Conservation (phyloP, 176 grass and related monocot genomes). For the Aegilops tauschii region DNA sequence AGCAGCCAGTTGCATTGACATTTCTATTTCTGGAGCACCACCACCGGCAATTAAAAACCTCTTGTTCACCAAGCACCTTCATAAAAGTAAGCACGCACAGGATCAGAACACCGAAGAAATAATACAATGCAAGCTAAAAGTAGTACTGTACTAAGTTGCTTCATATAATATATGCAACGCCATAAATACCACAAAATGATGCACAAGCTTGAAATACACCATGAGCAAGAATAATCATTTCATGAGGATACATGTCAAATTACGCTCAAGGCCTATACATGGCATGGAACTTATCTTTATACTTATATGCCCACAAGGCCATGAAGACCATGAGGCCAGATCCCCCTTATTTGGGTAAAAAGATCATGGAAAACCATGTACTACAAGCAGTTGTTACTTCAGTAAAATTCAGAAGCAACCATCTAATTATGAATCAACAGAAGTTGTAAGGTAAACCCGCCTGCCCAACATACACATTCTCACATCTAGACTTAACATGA, state of each 20-base stretch:
- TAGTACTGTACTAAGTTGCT: too few species aligned
- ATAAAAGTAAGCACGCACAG: not conserved
- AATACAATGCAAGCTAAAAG: too few species aligned
- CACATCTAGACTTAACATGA: not conserved
- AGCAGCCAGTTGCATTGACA: constrained; percentile 75
- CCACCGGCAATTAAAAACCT: constrained; percentile 88
- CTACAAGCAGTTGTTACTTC: not conserved
- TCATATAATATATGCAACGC: not conserved
- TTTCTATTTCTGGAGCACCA: constrained; percentile 88
- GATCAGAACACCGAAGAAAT: not conserved
- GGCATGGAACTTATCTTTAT: too few species aligned
- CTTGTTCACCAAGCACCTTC: constrained; percentile 49
- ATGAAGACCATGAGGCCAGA: not conserved
- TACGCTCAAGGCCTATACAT: not conserved
- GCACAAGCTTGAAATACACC: not conserved
- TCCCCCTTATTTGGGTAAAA: not conserved
- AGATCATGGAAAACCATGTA: not conserved
- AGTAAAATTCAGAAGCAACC: not conserved
- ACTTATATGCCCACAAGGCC: not conserved
- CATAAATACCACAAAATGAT: not conserved
- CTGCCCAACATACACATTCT: not conserved
- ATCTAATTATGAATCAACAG: not conserved
- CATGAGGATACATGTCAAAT: not conserved
- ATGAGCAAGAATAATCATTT: not conserved
- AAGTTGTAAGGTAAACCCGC: too few species aligned